phyloP scores from a whole-genome alignment of 352 stramenopile species.

The Elongisporangium undulatum region DNA sequence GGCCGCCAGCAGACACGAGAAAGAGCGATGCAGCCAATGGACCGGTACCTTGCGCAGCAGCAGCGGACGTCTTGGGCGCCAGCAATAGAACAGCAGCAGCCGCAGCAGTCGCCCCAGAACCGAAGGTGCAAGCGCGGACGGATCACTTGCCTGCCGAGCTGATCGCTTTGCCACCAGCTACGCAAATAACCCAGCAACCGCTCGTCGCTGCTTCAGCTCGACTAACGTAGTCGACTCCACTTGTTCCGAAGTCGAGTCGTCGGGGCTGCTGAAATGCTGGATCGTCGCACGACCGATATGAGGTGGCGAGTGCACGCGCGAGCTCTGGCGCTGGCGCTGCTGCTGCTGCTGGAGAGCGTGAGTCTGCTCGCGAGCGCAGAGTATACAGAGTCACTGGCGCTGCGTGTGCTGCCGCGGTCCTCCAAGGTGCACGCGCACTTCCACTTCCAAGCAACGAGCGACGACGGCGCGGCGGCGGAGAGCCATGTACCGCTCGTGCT shows the following conservation, averaged over 20 bases:
- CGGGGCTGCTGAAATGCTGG: no score
- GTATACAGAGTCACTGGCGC: conserved; percentile 45
- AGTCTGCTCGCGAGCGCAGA: conserved; percentile 5
- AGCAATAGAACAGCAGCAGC: not conserved
- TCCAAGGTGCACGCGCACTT: conserved; percentile 57
- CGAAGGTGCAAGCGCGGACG: not conserved
- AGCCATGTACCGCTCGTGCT: conserved; percentile 28
- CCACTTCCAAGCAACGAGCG: conserved; percentile 23
- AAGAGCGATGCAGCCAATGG: not conserved
- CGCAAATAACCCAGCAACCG: not conserved
- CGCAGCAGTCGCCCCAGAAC: not conserved
- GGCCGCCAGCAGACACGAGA: not conserved
- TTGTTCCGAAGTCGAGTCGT: not conserved
- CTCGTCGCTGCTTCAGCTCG: not conserved
- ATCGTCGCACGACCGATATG: not conserved
- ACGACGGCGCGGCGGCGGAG: conserved; percentile 11
- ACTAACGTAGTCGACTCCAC: not conserved
- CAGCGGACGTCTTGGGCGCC: not conserved
- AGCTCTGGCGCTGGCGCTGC: not conserved
- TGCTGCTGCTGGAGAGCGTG: conserved; percentile 1
- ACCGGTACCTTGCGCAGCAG: not conserved
- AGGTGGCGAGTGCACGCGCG: not conserved
- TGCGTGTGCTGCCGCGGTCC: conserved; percentile 42
- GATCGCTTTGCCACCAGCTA: not conserved
- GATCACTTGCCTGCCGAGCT: not conserved